Evolutionary conservation across 2,329 filamentous ascomycete species (phyloP).

Genomic region (Apiospora sp.): DNA sequence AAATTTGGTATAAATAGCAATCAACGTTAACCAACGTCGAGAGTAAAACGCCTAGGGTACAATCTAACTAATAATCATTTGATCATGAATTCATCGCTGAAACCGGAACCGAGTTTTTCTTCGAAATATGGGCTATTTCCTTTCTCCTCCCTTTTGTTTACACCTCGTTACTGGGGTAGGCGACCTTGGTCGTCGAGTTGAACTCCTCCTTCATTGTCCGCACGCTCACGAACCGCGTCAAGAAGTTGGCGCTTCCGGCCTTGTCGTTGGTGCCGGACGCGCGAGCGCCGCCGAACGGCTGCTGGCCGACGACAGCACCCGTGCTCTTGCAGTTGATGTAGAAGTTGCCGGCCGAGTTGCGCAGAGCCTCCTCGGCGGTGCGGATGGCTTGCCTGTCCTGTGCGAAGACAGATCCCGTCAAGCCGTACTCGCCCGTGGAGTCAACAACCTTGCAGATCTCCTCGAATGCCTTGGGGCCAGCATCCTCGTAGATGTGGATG

Average conservation of each 20-base stretch:
- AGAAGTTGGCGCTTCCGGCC: slow-evolving; percentile 70
- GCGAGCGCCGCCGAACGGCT: slow-evolving; percentile 74
- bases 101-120: background rate
- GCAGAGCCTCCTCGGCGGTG: slow-evolving; percentile 73
- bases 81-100: slow-evolving; percentile 13
- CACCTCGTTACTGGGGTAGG: slow-evolving; percentile 76
- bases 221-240: slow-evolving; percentile 72
- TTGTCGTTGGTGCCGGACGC: slow-evolving; percentile 78
- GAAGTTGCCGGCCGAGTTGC: slow-evolving; percentile 82
- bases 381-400: slow-evolving; percentile 71
- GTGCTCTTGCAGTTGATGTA: slow-evolving; percentile 88
- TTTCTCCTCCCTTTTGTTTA: slow-evolving; percentile 38
- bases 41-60: slow-evolving; percentile 1
- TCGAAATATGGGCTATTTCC: background rate
- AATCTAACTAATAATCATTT: background rate
- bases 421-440: slow-evolving; percentile 75
- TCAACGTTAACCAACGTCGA: background rate
- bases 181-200: slow-evolving; percentile 65
- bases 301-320: slow-evolving; percentile 75
- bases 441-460: slow-evolving; percentile 71
- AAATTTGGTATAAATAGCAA: background rate
- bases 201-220: slow-evolving; percentile 82
- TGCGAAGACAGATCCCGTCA: slow-evolving; percentile 81
- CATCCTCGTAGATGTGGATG: slow-evolving; percentile 81
- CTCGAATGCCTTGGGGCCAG: slow-evolving; percentile 62